Percentiles rank a stretch among this genome's conserved stretches.
Conservation (phyloP, 2,329 filamentous ascomycete genomes). For the Zopfia rhizophila region DNA sequence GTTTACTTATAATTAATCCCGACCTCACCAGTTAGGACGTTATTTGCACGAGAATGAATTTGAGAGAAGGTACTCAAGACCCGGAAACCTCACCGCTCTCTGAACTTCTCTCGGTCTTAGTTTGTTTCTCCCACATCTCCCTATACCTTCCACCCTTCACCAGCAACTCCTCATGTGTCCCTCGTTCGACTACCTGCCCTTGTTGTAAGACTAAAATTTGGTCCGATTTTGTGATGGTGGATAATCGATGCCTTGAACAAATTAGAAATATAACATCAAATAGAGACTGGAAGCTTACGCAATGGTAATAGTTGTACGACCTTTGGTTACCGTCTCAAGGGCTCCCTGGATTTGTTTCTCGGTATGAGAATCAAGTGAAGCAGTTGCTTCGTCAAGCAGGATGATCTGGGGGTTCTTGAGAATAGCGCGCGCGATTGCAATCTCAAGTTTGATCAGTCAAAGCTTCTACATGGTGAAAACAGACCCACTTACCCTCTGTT, state of each 20-base stretch:
- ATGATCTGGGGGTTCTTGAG: slow-evolving; percentile 81
- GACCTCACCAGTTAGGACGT: no score
- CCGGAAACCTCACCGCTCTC: no score
- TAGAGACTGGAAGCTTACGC: slow-evolving; percentile 52
- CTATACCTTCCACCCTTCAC: slow-evolving; percentile 16
- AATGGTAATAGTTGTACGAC: slow-evolving; percentile 23
- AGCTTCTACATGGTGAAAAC: slow-evolving; percentile 60
- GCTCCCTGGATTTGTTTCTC: slow-evolving; percentile 65
- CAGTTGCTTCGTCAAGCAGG: slow-evolving; percentile 78
- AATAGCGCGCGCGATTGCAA: slow-evolving; percentile 75
- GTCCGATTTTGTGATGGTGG: slow-evolving; percentile 19
- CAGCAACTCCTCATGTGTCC: slow-evolving; percentile 23
- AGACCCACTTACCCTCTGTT: slow-evolving; percentile 70
- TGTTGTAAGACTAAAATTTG: slow-evolving; percentile 28
- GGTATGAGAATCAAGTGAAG: slow-evolving; percentile 62
- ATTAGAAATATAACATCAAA: neutral
- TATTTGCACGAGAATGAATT: no score
- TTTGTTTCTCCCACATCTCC: slow-evolving; percentile 30
- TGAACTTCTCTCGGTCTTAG: no score
- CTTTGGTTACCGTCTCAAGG: slow-evolving; percentile 32
- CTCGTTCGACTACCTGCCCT: slow-evolving; percentile 24
- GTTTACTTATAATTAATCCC: no score
- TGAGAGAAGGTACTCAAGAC: no score
- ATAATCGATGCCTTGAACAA: slow-evolving; percentile 21
- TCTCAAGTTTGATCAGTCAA: slow-evolving; percentile 64